Evolutionary conservation across 2,329 filamentous ascomycete genomes (phyloP), one percentile per base, ranked within the genome.

Genomic region (Ceratocystis lukuohia): DNA sequence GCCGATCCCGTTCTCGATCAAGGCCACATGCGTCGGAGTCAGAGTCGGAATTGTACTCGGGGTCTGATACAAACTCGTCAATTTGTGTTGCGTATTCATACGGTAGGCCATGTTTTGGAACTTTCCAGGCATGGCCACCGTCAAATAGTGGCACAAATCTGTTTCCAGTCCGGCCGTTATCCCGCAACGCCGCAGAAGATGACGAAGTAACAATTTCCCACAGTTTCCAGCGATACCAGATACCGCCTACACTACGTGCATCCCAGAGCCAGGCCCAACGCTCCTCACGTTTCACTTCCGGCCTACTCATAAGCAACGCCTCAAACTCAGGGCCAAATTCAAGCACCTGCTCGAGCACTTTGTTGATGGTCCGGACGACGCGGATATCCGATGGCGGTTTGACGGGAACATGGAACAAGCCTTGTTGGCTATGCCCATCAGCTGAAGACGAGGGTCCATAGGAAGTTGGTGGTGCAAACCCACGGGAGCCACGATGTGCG

Each of bases 221-320:
- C 57, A 97, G 73, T 57, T 90, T 85, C 88, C 91, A 97, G 56
- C 94, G 86, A 75, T 97, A 97, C 82, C 92, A 99, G 17, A 95
- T 83, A 17, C 88, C 93, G 30, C 85, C 91, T 69, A 82, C 80
- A 72, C 86, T 92, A 70, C 86, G 83, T 22, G 91, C 83, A 74
- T 97, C 88, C 87, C 90, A 99, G 4, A 99, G 80, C 89, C 92
- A 99, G 0, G 91, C 88, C 86, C 93, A 97, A 70, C 88, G 91
- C 74, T 96, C 89, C 68, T 96, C 89, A 50, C 81, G 82, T 73
- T 96, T 90, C 0, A 97, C 88, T 65, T 91, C 85, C 0, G 88
- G 84, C 20, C 89, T 82, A 62, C 87, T 88, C 94, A 97, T 97
- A 5, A 99, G 81, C 1, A 96, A 79, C 4, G 92, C 91, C 75